Evolutionary conservation across 345 rosid species (phyloP), one percentile per base, ranked within the genome.

Genomic region (Moringa oleifera): DNA sequence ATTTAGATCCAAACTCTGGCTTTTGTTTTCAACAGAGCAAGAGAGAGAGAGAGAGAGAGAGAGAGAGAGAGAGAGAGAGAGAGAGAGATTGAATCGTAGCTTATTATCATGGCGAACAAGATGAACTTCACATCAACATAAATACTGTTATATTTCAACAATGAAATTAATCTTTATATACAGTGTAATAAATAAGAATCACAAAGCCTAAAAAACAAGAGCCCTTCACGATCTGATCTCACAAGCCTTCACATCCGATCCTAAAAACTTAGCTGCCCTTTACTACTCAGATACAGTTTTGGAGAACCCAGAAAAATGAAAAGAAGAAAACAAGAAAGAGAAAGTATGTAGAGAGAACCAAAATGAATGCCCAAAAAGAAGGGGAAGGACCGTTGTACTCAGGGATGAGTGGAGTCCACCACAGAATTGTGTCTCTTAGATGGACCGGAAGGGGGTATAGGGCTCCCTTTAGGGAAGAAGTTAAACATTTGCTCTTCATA

Each of bases 371-470:
- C 8, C 20, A 5, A 24, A 28, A 56, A 56, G 58, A 50, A 50
- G 53, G 19, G 10, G 20, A 25, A 55, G 19, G 18, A 53, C 10
- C 0, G 18, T 53, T 36, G n/a, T 7, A 58, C 17, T 72, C 53
- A 73, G 54, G 53, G 65, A 68, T 71, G 69, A 59, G 85, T 60
- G 53, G 81, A 78, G 55, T 80, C 71, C 23, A 68, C 67, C 12
- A 66, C 53, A 7, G 77, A 70, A 75, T 93, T 93, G 83, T 90
- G 97, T 59, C 85, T 71, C 71, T 80, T 84, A 18, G 98, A 93
- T 5, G 97, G 98, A 53, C 59, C 97, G 18, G 97, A 93, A 61
- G 97, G 97, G 17, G 97, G 96, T 50, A 90, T 61, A 1, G 83
- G 75, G 7, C 68, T 68, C 0, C 90, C 90, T 71, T 90, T 90